Conservation (phyloP, 805 yeast species). For the Monosporozyma yasuniensis region DNA sequence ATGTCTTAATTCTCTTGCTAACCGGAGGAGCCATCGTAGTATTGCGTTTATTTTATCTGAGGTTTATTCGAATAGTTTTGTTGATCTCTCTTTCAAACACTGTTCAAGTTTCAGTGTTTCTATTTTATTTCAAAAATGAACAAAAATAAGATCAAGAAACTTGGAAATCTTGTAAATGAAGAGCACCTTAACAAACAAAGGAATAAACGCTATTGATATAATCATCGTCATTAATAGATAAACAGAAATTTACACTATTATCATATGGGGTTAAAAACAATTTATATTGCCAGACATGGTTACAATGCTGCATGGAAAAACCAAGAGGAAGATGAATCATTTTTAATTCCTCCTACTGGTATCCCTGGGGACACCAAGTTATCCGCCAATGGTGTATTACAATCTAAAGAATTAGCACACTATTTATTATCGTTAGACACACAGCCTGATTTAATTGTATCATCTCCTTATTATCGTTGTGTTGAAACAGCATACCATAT, state of each 20-base stretch:
- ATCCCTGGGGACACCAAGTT: slow-evolving; percentile 82
- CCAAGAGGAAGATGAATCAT: not conserved
- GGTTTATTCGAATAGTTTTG: not conserved
- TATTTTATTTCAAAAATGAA: not conserved
- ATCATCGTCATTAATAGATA: too few species aligned
- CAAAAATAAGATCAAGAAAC: not conserved
- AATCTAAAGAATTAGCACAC: slow-evolving; percentile 70
- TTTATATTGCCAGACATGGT: slow-evolving; percentile 80
- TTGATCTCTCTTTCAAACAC: not conserved
- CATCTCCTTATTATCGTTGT: slow-evolving; percentile 87
- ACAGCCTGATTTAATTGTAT: slow-evolving; percentile 60
- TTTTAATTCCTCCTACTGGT: slow-evolving; percentile 67
- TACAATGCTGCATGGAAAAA: slow-evolving; percentile 72
- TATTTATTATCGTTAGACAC: slow-evolving; percentile 44
- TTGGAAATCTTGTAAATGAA: too few species aligned
- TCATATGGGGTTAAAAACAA: slow-evolving; percentile 43
- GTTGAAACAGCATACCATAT: slow-evolving; percentile 71
- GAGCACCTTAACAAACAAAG: not conserved
- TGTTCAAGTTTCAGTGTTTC: not conserved
- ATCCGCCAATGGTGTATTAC: slow-evolving; percentile 81
- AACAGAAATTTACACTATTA: not conserved
- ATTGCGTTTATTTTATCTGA: not conserved
- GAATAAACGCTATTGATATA: too few species aligned
- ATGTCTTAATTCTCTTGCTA: slow-evolving; percentile 36
- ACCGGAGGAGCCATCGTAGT: slow-evolving; percentile 17